phyloP scores from a whole-genome alignment of 2,329 filamentous ascomycete species.

The Pseudogymnoascus sp. region DNA sequence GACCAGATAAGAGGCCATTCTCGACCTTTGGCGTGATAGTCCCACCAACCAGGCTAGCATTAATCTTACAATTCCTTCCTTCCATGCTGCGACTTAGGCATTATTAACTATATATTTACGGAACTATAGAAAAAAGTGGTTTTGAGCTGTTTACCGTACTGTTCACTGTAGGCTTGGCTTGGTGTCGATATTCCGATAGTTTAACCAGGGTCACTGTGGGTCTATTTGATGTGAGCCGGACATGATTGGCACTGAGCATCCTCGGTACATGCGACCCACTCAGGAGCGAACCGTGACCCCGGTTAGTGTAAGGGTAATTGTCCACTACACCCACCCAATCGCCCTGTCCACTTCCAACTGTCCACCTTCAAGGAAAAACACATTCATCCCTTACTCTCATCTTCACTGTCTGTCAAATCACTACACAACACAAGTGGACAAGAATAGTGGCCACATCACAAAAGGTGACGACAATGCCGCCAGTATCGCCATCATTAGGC shows the following conservation, averaged over 20 bases:
- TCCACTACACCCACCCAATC: background rate
- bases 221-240: background rate
- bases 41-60: background rate
- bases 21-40: background rate
- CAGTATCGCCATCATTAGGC: background rate
- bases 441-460: background rate
- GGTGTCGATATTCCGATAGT: background rate
- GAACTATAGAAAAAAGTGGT: background rate
- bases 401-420: background rate
- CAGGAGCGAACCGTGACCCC: background rate
- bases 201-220: background rate
- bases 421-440: background rate
- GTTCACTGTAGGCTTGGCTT: background rate
- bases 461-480: background rate
- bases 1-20: background rate
- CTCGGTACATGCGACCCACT: background rate
- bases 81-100: background rate
- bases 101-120: background rate
- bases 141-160: background rate
- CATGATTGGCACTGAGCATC: background rate
- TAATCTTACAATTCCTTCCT: background rate
- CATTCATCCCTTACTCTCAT: background rate
- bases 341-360: background rate
- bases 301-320: background rate
- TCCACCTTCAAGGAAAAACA: background rate